Percentiles rank a stretch among this genome's conserved stretches.
Evolutionary conservation across 148 eudicot genomes (phyloP).

Genomic region (Silene conica): DNA sequence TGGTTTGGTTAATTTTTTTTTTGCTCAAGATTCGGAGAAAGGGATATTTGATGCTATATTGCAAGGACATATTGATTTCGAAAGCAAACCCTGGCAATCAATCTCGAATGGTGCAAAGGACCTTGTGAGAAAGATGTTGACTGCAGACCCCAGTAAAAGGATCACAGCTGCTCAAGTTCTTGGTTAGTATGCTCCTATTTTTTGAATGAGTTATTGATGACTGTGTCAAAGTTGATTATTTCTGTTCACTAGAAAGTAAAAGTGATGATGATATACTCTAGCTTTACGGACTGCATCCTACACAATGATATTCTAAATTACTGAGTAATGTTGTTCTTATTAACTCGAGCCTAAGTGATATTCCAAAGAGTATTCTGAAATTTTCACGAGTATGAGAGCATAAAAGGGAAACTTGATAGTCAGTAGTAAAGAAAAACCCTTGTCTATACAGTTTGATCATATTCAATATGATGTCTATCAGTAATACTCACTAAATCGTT

Average conservation of each 20-base stretch:
- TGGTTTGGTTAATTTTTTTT: background rate
- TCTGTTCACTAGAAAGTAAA: background rate
- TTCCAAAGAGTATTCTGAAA: too few species aligned
- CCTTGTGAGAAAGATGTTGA: constrained; percentile 74
- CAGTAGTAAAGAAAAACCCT: too few species aligned
- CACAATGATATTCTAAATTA: too few species aligned
- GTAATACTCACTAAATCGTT: too few species aligned
- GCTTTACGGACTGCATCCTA: background rate
- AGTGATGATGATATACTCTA: background rate
- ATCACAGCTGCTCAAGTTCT: constrained; percentile 87
- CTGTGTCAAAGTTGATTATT: background rate
- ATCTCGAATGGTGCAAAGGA: constrained; percentile 83
- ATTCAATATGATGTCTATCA: too few species aligned
- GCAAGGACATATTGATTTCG: constrained; percentile 73
- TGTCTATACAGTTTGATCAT: background rate
- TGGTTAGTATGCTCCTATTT: constrained; percentile 39
- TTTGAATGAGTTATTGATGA: background rate
- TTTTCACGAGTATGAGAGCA: too few species aligned
- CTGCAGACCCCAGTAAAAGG: constrained; percentile 64
- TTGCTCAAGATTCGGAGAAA: constrained; percentile 62
- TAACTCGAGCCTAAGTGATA: too few species aligned
- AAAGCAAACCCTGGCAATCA: constrained; percentile 79
- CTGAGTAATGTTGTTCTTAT: too few species aligned
- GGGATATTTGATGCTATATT: constrained; percentile 81
- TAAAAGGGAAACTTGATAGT: too few species aligned